Conservation (phyloP, 805 yeast genomes). For the Jamesozyma spencerorum region DNA sequence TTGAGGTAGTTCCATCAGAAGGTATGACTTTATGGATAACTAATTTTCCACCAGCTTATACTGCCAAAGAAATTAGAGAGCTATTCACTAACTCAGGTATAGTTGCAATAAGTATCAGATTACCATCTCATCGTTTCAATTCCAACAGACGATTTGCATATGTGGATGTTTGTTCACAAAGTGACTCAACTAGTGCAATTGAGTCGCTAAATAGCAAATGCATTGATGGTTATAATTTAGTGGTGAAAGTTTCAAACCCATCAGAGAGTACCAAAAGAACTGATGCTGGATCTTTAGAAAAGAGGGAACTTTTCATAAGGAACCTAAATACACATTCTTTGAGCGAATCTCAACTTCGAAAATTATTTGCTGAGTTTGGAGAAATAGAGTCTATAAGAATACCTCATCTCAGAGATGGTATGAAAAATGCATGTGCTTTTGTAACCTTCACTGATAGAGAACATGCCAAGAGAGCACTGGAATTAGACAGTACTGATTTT, state of each 20-base stretch:
- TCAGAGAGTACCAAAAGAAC: constrained; percentile 32
- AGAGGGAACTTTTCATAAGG: constrained; percentile 48
- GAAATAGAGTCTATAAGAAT: constrained; percentile 38
- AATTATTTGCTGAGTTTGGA: constrained; percentile 43
- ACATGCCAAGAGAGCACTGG: constrained; percentile 41
- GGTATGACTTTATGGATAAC: constrained; percentile 61
- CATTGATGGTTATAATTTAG: constrained; percentile 34
- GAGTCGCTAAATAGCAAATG: constrained; percentile 32
- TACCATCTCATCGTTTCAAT: constrained; percentile 53
- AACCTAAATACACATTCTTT: constrained; percentile 41
- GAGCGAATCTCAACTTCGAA: constrained; percentile 31
- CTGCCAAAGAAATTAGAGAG: constrained; percentile 31
- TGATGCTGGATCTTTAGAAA: constrained; percentile 39
- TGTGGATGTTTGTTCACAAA: constrained; percentile 42
- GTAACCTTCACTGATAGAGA: constrained; percentile 38
- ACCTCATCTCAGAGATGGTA: constrained; percentile 11
- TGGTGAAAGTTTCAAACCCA: constrained; percentile 59
- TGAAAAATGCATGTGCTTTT: constrained; percentile 60
- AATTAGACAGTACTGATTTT: constrained; percentile 34
- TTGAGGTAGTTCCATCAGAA: constrained; percentile 38
- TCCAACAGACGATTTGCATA: constrained; percentile 64
- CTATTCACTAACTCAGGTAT: constrained; percentile 36
- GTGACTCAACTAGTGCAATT: constrained; percentile 40
- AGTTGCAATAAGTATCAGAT: constrained; percentile 40
- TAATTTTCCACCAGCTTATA: constrained; percentile 55